A percentile compares a stretch with the other conserved stretches of the same genome.
These are phyloP conservation scores for Leptographium galeiforme DNA, from an alignment of 2,329 filamentous ascomycete genomes.

Conservation along the genomic window DNA sequence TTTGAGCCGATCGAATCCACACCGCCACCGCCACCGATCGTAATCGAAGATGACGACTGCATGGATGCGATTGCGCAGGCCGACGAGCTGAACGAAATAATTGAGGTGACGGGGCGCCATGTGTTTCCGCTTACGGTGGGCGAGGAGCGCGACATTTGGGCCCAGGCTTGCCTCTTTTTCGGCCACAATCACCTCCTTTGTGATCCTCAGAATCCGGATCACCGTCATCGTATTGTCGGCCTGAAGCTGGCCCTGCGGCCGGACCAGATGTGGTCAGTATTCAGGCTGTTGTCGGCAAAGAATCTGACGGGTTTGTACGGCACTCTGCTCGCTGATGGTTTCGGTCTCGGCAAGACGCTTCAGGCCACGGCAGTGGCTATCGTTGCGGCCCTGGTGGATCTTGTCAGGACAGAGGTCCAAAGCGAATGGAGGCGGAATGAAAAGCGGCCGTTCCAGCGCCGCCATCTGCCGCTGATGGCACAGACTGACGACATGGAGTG, in stretches of 20 bases:
- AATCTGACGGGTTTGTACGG: neutral
- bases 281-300: neutral
- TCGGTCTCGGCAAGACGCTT: neutral
- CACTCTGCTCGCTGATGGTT: neutral
- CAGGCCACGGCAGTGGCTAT: neutral
- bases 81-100: neutral
- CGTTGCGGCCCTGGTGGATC: neutral
- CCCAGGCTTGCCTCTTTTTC: neutral
- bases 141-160: neutral
- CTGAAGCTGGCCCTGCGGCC: neutral
- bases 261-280: constrained; percentile 1
- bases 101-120: neutral
- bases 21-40: neutral
- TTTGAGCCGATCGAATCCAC: neutral
- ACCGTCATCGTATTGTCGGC: neutral
- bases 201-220: neutral
- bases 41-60: neutral
- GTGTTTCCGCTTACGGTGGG: neutral
- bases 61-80: neutral
- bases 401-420: neutral
- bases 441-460: neutral
- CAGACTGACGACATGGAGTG: neutral
- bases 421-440: neutral
- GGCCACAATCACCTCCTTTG: neutral
- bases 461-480: neutral